Base-by-base conservation (phyloP, 116 monocot genomes). In the Iris pallida region DNA sequence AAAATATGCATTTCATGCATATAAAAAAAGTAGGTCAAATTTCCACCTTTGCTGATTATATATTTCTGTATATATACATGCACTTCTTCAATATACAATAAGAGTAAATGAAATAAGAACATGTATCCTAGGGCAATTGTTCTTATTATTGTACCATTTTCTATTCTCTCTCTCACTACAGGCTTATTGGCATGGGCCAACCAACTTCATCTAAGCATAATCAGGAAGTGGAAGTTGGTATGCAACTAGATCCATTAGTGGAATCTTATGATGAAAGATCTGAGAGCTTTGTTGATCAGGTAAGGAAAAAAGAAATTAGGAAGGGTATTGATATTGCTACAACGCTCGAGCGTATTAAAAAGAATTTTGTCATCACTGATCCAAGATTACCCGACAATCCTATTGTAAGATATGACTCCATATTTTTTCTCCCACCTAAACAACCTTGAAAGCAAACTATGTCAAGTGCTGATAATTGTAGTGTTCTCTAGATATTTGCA, bases 361-460 rank as follows among this genome's bases (percentile, higher is more conserved):
- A 97, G 82, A 97, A 97, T 70, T 97, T 97, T 84, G 97, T 97
- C 70, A 90, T 97, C 59, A 97, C 97, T 13, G 97, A 97, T 78
- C 97, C 97, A 56, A 85, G 97, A 59, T 73, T 97, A 46, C 97
- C 97, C 41, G 97, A 97, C 81, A 97, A 97, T 82, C 97, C 97
- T 14, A 97, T 97, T 82, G 97, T 97, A 81, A 88, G 89, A 47
- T 54, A 43, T 15, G 30, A 61, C 57, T 49, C 8, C 4, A 44
- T 15, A 40, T 45, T 54, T n/a, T n/a, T 45, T 46, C 20, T 62
- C 52, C 7, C 0, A 49, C 41, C 16, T 10, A 57, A 70, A 71
- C 40, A 58, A 5, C 13, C 30, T 30, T 30, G 30, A 30, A 30
- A 30, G 30, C 30, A 30, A 30, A 58, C 20, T 11, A 45, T 54